Percentiles rank a stretch among this genome's conserved stretches.
These are phyloP conservation scores for Phytopythium cucurbitacearum DNA, from an alignment of 352 stramenopile species.

Conservation along the genomic window DNA sequence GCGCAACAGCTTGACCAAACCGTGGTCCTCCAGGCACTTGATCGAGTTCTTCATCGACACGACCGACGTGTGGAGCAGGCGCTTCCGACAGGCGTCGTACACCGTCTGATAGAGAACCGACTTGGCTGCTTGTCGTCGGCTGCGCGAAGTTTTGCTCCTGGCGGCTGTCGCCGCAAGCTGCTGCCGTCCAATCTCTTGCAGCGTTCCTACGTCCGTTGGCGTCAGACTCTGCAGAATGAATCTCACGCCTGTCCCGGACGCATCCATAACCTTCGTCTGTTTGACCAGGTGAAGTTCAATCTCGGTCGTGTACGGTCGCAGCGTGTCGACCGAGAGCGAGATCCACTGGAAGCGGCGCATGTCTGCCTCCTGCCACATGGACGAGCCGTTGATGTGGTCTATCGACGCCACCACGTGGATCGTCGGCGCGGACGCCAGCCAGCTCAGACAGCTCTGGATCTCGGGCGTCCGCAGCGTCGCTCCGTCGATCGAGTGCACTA, in stretches of 20 bases:
- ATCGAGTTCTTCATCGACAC: conserved; percentile 63
- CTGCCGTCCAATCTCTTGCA: conserved; percentile 37
- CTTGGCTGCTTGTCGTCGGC: conserved; percentile 8
- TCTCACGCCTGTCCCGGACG: conserved; percentile 39
- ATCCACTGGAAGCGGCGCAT: conserved; percentile 50
- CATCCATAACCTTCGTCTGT: conserved; percentile 19
- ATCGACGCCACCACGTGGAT: conserved; percentile 47
- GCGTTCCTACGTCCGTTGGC: conserved; percentile 44
- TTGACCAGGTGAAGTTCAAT: conserved; percentile 30
- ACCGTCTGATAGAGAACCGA: conserved; percentile 39
- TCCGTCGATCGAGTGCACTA: conserved; percentile 59
- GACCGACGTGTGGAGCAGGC: conserved; percentile 41
- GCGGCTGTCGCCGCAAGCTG: conserved; percentile 19
- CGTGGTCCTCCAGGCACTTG: conserved; percentile 58
- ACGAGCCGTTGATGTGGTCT: conserved; percentile 50
- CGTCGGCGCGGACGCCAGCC: conserved; percentile 31
- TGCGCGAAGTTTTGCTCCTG: background rate
- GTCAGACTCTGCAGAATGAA: conserved; percentile 67
- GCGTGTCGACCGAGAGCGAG: conserved; percentile 35
- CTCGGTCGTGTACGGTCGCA: conserved; percentile 39
- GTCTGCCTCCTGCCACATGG: conserved; percentile 55
- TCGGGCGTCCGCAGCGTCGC: conserved; percentile 33
- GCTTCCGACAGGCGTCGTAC: conserved; percentile 45
- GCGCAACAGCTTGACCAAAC: conserved; percentile 32
- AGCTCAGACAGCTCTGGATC: conserved; percentile 45